Evolutionary conservation across 2,329 filamentous ascomycete species (phyloP).

Genomic region (Fulvia fulva): DNA sequence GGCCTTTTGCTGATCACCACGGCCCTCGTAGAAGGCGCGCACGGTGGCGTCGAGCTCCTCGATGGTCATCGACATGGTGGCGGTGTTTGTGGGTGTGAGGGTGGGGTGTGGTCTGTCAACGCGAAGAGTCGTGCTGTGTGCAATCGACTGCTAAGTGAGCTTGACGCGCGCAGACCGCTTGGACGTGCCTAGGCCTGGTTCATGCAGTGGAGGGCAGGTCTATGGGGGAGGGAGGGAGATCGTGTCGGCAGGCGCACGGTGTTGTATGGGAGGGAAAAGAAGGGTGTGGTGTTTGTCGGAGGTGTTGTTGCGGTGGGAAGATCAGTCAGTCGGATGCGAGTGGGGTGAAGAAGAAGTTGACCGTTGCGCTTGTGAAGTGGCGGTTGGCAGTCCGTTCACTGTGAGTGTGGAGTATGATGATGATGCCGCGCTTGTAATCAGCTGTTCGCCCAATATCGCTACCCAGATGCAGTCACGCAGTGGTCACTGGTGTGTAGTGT

Average conservation of each 20-base stretch:
- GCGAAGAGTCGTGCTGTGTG: conserved; percentile 17
- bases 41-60: conserved; percentile 95
- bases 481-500: too few relatives aligned
- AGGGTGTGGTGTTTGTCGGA: background rate
- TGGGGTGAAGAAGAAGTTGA: background rate
- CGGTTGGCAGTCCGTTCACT: background rate
- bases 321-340: background rate
- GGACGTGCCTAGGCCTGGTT: conserved; percentile 20
- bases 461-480: background rate
- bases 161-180: conserved; percentile 32
- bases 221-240: conserved; percentile 2
- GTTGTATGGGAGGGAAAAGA: conserved; percentile 2
- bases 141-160: conserved; percentile 16
- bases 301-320: background rate
- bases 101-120: conserved; percentile 13
- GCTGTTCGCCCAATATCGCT: background rate
- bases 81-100: conserved; percentile 11
- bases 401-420: background rate
- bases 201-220: conserved; percentile 25
- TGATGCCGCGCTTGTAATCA: background rate
- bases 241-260: conserved; percentile 6
- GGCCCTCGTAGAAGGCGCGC: conserved; percentile 94
- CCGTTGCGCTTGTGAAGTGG: background rate
- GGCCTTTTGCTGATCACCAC: conserved; percentile 94
- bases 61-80: conserved; percentile 66